Evolutionary conservation across 2,329 filamentous ascomycete species (phyloP), one percentile per base, ranked within the genome.

Genomic region (Fusarium brachygibbosum): DNA sequence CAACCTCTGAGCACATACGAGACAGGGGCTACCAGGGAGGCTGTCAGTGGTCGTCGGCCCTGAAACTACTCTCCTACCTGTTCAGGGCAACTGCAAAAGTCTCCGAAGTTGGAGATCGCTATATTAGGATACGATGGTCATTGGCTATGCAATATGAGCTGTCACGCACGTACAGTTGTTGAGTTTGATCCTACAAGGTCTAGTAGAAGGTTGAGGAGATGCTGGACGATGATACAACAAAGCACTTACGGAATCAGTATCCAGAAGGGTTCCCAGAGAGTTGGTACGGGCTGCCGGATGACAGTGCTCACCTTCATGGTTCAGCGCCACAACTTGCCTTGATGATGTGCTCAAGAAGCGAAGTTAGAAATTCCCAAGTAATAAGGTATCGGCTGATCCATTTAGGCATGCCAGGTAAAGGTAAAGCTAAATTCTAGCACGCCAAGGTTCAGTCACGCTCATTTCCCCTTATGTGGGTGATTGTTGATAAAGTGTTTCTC

Each of bases 331-430:
- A 31, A 51, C 32, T 58, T 28, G 35, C 37, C 45, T 54, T 35
- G 60, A 74, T 74, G 71, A 68, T 74, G 71, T 74, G 71, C 69
- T 73, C 45, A 34, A 25, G 12, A 14, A 48, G 21, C 53, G 37
- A 56, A 61, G 55, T 63, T 11, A 49, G n/a, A 50, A 35, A 38
- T 42, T 31, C n/a, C 41, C 48, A 63, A 34, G 50, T 60, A 64
- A 71, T 52, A 40, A 50, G 34, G 37, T n/a, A 51, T 40, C 38
- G 34, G 19, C 13, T 48, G 44, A 10, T 38, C 38, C n/a, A 21
- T 45, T 37, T 23, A 21, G 21, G 21, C n/a, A n/a, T 13, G 21
- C 12, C 3, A 48, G 31, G 6, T 11, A 4, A 16, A 55, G 48
- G 46, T 45, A 56, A 48, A 19, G 16, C 19, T 6, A 16, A 5